A percentile compares a stretch with the other conserved stretches of the same genome.
Conservation (phyloP, 305 asterid species). For the Plantago coronopus region DNA sequence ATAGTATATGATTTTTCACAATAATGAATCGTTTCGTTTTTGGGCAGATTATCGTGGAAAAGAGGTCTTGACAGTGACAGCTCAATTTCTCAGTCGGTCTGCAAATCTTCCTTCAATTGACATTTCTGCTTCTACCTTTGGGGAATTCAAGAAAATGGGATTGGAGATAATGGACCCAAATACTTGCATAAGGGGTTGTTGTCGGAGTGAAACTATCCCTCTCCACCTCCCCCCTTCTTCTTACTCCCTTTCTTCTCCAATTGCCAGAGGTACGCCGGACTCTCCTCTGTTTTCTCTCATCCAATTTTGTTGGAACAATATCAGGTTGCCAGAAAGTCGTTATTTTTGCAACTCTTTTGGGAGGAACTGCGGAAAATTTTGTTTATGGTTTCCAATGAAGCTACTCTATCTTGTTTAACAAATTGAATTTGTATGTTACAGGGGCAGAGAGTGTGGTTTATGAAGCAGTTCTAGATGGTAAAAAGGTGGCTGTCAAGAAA, state of each 20-base stretch:
- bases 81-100: too few species aligned
- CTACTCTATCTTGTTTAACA: not conserved
- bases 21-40: too few species aligned
- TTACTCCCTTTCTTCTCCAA: slow-evolving; percentile 61
- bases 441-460: slow-evolving; percentile 95
- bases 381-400: not conserved
- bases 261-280: slow-evolving; percentile 61
- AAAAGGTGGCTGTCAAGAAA: slow-evolving; percentile 72
- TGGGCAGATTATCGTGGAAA: too few species aligned
- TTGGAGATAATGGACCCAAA: slow-evolving; percentile 51
- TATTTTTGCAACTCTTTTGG: too few species aligned
- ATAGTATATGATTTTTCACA: too few species aligned
- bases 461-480: slow-evolving; percentile 60
- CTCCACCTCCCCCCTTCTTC: slow-evolving; percentile 65
- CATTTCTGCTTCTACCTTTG: too few species aligned
- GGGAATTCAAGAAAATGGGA: too few species aligned
- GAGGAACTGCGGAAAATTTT: not conserved
- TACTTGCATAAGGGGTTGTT: slow-evolving; percentile 85
- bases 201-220: slow-evolving; percentile 79
- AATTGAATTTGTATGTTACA: slow-evolving; percentile 23
- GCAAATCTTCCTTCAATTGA: too few species aligned
- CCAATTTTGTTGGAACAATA: too few species aligned
- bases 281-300: too few species aligned
- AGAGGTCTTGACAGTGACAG: too few species aligned
- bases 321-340: too few species aligned